Evolutionary conservation across 805 yeast species (phyloP).

Genomic region (Wickerhamiella occidentalis): DNA sequence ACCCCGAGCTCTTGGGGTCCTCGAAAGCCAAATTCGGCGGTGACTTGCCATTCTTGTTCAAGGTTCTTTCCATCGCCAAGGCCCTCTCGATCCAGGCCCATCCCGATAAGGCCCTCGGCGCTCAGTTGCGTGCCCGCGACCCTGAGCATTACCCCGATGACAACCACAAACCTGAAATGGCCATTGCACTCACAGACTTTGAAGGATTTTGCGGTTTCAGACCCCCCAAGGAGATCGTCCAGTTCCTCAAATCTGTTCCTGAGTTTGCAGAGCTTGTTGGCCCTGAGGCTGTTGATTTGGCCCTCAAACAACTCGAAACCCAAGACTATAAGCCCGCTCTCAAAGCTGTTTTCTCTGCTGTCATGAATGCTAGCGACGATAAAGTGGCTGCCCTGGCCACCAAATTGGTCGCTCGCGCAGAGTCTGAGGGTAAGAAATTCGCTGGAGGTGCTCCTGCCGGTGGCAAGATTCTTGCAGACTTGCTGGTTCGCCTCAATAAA

Average conservation of each 20-base stretch:
- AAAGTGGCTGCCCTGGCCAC: slow-evolving; percentile 44
- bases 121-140: slow-evolving; percentile 61
- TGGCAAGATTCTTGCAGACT: slow-evolving; percentile 46
- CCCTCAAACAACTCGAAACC: slow-evolving; percentile 20
- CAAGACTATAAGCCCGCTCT: slow-evolving; percentile 52
- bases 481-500: slow-evolving; percentile 62
- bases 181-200: slow-evolving; percentile 87
- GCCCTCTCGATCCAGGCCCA: slow-evolving; percentile 95
- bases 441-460: slow-evolving; percentile 27
- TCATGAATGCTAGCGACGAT: slow-evolving; percentile 73
- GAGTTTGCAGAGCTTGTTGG: slow-evolving; percentile 68
- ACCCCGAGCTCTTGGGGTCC: slow-evolving; percentile 53
- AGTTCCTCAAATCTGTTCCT: slow-evolving; percentile 56
- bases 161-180: slow-evolving; percentile 99
- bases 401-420: slow-evolving; percentile 55
- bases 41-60: slow-evolving; percentile 84
- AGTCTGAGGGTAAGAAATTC: slow-evolving; percentile 28
- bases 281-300: slow-evolving; percentile 16
- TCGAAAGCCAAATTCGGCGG: slow-evolving; percentile 51
- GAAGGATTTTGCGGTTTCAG: slow-evolving; percentile 98
- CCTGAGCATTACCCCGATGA: slow-evolving; percentile 95
- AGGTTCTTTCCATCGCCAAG: slow-evolving; percentile 84
- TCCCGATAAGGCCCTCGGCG: slow-evolving; percentile 82
- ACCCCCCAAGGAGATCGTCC: slow-evolving; percentile 68
- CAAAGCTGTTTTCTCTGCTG: slow-evolving; percentile 62